Evolutionary conservation across 768 basidiomycete species (phyloP).

Genomic region (Roridomyces roridus): DNA sequence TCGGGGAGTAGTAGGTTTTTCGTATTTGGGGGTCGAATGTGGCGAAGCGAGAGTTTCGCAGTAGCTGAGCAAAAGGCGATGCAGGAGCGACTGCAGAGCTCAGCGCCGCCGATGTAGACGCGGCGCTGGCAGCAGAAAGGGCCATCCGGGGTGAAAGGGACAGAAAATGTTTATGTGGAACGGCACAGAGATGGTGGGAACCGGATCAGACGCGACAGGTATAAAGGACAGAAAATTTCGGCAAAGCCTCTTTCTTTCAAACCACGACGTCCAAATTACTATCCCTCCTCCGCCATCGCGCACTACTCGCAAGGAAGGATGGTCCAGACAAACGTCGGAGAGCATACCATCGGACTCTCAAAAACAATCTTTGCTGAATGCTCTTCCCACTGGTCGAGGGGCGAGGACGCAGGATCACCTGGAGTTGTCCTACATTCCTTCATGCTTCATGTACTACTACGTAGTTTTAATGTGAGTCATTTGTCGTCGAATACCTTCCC

Average conservation of each 20-base stretch:
- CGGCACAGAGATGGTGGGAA: no score
- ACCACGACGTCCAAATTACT: conserved; percentile 85
- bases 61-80: conserved; percentile 77
- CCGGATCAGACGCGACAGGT: conserved; percentile 3
- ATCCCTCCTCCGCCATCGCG: conserved; percentile 57
- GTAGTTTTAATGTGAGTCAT: conserved; percentile 35
- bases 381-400: conserved; percentile 90
- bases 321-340: conserved; percentile 94
- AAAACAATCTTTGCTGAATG: conserved; percentile 95
- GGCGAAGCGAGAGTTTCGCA: conserved; percentile 84
- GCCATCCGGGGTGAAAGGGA: not conserved
- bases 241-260: conserved; percentile 28
- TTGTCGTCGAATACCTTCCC: no score
- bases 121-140: conserved; percentile 13
- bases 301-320: conserved; percentile 59
- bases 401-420: conserved; percentile 93
- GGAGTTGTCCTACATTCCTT: conserved; percentile 70
- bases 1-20: conserved; percentile 77
- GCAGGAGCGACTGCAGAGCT: conserved; percentile 40
- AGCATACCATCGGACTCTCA: conserved; percentile 60
- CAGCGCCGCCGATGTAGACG: conserved; percentile 24
- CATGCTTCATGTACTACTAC: conserved; percentile 18
- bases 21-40: conserved; percentile 77
- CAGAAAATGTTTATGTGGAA: not conserved
- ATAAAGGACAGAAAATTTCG: conserved; percentile 36